Base-by-base conservation (phyloP, 345 rosid genomes). In the Eutrema yunnanense region DNA sequence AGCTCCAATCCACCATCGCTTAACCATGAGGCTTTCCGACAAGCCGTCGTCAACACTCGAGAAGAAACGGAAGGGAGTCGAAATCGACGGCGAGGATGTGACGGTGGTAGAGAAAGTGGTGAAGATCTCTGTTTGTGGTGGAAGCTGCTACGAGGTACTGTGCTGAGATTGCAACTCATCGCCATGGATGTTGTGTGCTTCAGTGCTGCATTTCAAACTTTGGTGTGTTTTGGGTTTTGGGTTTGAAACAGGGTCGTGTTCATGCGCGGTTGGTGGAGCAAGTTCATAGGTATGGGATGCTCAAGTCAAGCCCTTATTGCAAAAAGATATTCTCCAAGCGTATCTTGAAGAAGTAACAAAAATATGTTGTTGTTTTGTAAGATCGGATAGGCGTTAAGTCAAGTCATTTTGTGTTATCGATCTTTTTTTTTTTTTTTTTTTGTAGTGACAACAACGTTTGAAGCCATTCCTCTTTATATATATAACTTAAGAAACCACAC, bases 1-100 rank as follows among this genome's bases (percentile, higher is more conserved):
- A 81, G 80, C 96, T 91, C 19, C 90, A 81, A 19, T 82, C 86
- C 30, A 71, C 77, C 37, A 84, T 88, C 89, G 2, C 49, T 80
- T 37, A 81, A 72, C 76, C 82, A 84, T 68, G 96, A 94, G 78
- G 90, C 88, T 14, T 89, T 94, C 74, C 92, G 98, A 7, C 89
- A 88, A 75, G 69, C 87, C 41, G 88, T 82, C 1, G 85, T 74
- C 3, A 94, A 89, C 60, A 88, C 97, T 6, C 87, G 22, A 22
- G 22, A 22, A 22, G 22, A 22, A 22, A 22, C 22, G 22, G 22
- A 22, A 22, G 22, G 1, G 22, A 22, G 22, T 22, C 22, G 22
- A 0, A 22, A 22, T 22, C 22, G 22, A 22, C 22, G 22, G 22
- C 22, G 22, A 22, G 22, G 1, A 22, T 22, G 22, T 22, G 1